A percentile compares a stretch with the other conserved stretches of the same genome.
Conservation (phyloP, 306 rosid species). For the Calophaca sinica region DNA sequence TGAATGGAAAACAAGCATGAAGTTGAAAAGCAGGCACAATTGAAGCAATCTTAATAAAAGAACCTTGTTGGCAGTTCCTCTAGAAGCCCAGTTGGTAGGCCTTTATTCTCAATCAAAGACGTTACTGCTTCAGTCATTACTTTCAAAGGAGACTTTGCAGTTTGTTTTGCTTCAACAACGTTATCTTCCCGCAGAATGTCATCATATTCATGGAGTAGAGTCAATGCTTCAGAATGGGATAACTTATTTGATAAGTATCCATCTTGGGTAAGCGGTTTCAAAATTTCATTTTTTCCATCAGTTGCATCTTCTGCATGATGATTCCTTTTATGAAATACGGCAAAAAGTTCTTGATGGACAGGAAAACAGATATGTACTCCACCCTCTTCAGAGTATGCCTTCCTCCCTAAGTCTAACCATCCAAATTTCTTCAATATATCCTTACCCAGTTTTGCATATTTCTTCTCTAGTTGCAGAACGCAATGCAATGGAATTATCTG, state of each 20-base stretch:
- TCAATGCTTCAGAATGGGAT: slow-evolving; percentile 60
- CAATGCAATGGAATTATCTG: slow-evolving; percentile 52
- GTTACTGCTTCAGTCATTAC: slow-evolving; percentile 73
- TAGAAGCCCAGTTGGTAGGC: slow-evolving; percentile 63
- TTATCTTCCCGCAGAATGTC: slow-evolving; percentile 62
- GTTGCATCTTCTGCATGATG: slow-evolving; percentile 46
- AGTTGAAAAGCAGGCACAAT: slow-evolving; percentile 26
- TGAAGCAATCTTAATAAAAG: slow-evolving; percentile 34
- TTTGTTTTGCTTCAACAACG: slow-evolving; percentile 62
- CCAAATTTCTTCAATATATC: slow-evolving; percentile 87
- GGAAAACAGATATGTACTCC: slow-evolving; percentile 81
- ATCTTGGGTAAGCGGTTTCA: slow-evolving; percentile 46
- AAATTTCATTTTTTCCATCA: slow-evolving; percentile 51
- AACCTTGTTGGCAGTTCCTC: slow-evolving; percentile 94
- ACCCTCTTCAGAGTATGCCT: slow-evolving; percentile 67
- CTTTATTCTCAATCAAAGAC: slow-evolving; percentile 65
- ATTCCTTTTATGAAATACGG: slow-evolving; percentile 53
- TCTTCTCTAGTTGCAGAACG: slow-evolving; percentile 74
- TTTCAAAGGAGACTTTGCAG: slow-evolving; percentile 73
- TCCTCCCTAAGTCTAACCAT: slow-evolving; percentile 87
- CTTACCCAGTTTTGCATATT: slow-evolving; percentile 82
- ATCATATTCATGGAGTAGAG: slow-evolving; percentile 66
- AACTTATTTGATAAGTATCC: slow-evolving; percentile 50
- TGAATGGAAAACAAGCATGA: slow-evolving; percentile 47
- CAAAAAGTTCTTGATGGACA: slow-evolving; percentile 57